phyloP scores from a whole-genome alignment of 768 basidiomycete species.

The Mycena albidolilacea region DNA sequence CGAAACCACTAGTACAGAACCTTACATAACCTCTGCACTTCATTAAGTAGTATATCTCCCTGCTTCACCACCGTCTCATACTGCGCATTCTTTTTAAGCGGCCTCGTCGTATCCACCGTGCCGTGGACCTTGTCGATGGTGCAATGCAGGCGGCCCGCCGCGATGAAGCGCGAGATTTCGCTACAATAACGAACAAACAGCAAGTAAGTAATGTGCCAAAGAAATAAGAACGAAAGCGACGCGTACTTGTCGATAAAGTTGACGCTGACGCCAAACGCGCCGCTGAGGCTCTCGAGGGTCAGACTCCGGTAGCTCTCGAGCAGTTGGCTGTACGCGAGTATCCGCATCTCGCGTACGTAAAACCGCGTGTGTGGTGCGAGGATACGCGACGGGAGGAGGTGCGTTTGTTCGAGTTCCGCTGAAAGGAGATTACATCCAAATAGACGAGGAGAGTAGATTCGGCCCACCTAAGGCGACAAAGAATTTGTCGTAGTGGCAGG shows the following conservation, averaged over 20 bases:
- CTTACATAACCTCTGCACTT: slow-evolving; percentile 91
- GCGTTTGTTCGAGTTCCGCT: slow-evolving; percentile 92
- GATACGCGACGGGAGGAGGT: slow-evolving; percentile 89
- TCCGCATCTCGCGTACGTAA: slow-evolving; percentile 97
- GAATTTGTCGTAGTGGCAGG: slow-evolving; percentile 95
- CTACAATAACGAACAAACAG: slow-evolving; percentile 56
- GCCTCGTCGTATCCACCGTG: slow-evolving; percentile 91
- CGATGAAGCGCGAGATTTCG: slow-evolving; percentile 94
- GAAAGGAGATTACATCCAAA: slow-evolving; percentile 2
- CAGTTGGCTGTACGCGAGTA: slow-evolving; percentile 92
- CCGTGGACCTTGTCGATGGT: slow-evolving; percentile 97
- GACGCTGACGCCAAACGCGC: slow-evolving; percentile 91
- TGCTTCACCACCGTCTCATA: slow-evolving; percentile 95
- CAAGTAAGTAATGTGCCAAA: background rate
- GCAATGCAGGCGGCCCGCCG: slow-evolving; percentile 86
- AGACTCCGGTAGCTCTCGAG: slow-evolving; percentile 93
- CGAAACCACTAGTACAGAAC: slow-evolving; percentile 70
- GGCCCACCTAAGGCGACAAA: slow-evolving; percentile 86
- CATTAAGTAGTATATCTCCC: slow-evolving; percentile 90
- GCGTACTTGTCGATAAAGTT: slow-evolving; percentile 90
- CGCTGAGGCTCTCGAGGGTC: slow-evolving; percentile 87
- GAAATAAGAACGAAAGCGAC: slow-evolving; percentile 12
- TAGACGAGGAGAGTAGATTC: slow-evolving; percentile 20
- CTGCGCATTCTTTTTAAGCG: slow-evolving; percentile 79
- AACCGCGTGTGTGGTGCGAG: slow-evolving; percentile 89